Percentiles rank a stretch among this genome's conserved stretches.
Evolutionary conservation across 345 rosid species (phyloP).

Genomic region (Sisymbrium irio): DNA sequence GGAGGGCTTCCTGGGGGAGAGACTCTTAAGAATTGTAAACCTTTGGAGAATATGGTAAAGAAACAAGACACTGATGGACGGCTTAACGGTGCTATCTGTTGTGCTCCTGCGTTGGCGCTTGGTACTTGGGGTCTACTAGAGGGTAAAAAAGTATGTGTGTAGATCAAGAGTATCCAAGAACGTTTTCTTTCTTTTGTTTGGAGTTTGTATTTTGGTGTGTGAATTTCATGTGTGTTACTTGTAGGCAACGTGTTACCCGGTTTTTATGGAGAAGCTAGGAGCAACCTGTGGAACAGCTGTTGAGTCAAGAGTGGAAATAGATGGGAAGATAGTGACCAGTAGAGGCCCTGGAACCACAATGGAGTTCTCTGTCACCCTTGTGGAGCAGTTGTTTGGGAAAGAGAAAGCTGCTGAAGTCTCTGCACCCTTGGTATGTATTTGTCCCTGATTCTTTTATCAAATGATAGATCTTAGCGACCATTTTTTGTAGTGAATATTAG

Average conservation of each 20-base stretch:
- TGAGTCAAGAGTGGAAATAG: constrained; percentile 82
- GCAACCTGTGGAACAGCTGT: constrained; percentile 62
- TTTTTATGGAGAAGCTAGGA: constrained; percentile 76
- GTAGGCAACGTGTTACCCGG: constrained; percentile 89
- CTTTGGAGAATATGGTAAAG: constrained; percentile 64
- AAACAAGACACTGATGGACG: constrained; percentile 77
- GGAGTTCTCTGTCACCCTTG: constrained; percentile 75
- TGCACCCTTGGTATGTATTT: constrained; percentile 59
- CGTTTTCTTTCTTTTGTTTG: background rate
- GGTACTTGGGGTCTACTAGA: constrained; percentile 88
- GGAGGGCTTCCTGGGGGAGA: constrained; percentile 94
- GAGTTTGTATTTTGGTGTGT: constrained; percentile 5
- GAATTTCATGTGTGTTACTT: background rate
- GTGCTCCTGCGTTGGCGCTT: constrained; percentile 79
- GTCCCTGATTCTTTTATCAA: background rate
- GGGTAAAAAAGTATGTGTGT: constrained; percentile 62
- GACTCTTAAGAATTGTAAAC: constrained; percentile 62
- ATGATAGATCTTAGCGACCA: background rate
- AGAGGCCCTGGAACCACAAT: constrained; percentile 90
- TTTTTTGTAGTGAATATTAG: background rate
- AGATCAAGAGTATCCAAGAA: background rate
- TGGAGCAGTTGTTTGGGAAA: constrained; percentile 73
- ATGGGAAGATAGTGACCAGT: constrained; percentile 74
- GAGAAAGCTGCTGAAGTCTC: constrained; percentile 78
- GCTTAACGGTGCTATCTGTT: constrained; percentile 79